phyloP scores from a whole-genome alignment of 2,329 filamentous ascomycete genomes.

The Xylaria sp. region DNA sequence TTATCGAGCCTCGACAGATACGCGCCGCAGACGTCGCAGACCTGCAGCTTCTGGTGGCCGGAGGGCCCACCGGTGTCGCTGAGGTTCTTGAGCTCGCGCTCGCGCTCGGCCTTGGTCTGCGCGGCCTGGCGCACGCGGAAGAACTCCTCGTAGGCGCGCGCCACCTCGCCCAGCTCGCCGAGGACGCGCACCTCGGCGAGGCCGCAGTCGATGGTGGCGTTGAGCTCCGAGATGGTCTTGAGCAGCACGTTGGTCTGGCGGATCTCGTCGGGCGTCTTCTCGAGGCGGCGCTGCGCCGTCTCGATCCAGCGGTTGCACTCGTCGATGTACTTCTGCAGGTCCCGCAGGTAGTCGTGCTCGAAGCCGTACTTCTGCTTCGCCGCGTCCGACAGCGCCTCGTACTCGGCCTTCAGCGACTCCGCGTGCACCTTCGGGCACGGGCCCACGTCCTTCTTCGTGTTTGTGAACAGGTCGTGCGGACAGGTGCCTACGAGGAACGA shows the following conservation, averaged over 20 bases:
- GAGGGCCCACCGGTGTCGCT: conserved; percentile 92
- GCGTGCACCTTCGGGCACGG: conserved; percentile 88
- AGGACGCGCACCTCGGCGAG: conserved; percentile 87
- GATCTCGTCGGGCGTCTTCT: conserved; percentile 98
- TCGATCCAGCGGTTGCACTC: conserved; percentile 97
- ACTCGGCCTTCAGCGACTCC: conserved; percentile 89
- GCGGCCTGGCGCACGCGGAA: conserved; percentile 85
- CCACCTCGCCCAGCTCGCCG: conserved; percentile 82
- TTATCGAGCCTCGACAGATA: conserved; percentile 94
- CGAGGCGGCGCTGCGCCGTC: conserved; percentile 84
- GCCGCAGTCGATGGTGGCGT: conserved; percentile 80
- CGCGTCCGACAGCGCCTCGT: conserved; percentile 75
- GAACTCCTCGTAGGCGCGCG: conserved; percentile 85
- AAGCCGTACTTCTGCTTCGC: conserved; percentile 86
- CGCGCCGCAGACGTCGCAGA: conserved; percentile 97
- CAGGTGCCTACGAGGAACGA: conserved; percentile 94
- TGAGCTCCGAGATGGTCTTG: conserved; percentile 85
- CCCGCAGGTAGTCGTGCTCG: conserved; percentile 95
- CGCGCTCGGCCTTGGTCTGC: conserved; percentile 82
- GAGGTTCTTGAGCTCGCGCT: conserved; percentile 88
- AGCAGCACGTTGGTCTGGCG: conserved; percentile 90
- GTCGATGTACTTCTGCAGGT: conserved; percentile 96
- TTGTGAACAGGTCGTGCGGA: conserved; percentile 98
- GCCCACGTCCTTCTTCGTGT: conserved; percentile 97
- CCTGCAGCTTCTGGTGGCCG: conserved; percentile 97